A percentile compares a stretch with the other conserved stretches of the same genome.
These are phyloP conservation scores for Karstenula rhodostoma DNA, from an alignment of 2,329 filamentous ascomycete species.

Conservation along the genomic window DNA sequence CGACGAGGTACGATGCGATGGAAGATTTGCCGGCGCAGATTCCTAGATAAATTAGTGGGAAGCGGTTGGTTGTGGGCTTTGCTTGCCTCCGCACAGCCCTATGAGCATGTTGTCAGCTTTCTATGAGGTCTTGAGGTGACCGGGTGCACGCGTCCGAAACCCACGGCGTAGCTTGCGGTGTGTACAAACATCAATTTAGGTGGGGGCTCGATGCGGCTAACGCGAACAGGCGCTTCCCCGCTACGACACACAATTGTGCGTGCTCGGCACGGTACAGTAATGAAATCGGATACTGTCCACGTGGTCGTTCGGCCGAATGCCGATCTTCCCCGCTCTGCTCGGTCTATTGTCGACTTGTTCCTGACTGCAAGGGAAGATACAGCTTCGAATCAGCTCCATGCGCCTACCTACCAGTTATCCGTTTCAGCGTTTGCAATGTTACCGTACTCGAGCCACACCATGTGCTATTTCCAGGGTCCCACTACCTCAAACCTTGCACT, in stretches of 20 bases:
- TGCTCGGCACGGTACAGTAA: not conserved
- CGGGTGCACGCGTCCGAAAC: not conserved
- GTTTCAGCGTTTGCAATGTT: not conserved
- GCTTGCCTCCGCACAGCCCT: slow-evolving; percentile 67
- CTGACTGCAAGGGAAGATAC: not conserved
- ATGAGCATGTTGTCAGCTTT: slow-evolving; percentile 69
- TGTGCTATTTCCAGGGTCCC: not conserved
- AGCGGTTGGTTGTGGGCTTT: not conserved
- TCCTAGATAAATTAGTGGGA: slow-evolving; percentile 59
- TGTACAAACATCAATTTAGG: slow-evolving; percentile 1
- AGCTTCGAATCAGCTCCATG: not conserved
- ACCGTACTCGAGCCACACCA: not conserved
- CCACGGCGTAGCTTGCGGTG: not conserved
- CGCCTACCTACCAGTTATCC: not conserved
- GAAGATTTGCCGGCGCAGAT: slow-evolving; percentile 94
- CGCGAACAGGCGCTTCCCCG: not conserved
- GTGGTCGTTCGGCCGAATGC: not conserved
- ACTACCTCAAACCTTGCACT: not conserved
- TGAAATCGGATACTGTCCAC: not conserved
- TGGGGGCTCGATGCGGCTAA: slow-evolving; percentile 3
- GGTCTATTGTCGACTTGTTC: not conserved
- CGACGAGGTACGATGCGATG: slow-evolving; percentile 85
- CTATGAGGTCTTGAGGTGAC: not conserved
- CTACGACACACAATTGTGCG: not conserved
- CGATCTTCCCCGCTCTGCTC: not conserved